Base-by-base conservation (phyloP, 208 protist genomes). In the Wallacemonas sp. region DNA sequence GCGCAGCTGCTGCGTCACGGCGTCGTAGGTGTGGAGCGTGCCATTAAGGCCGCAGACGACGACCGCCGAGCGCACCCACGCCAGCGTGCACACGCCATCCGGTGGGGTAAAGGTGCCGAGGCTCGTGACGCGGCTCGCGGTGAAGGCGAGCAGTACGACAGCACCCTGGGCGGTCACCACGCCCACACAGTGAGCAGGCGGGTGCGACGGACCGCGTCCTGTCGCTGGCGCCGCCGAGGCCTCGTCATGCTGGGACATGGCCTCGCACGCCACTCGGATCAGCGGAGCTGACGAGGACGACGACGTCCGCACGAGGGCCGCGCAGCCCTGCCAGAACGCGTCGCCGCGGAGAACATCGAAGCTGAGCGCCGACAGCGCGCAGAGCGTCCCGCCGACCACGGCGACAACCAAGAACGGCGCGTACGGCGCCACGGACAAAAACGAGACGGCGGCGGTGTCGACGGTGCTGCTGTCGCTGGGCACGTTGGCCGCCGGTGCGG, bases 371-470 rank as follows among this genome's bases (percentile, higher is more conserved):
- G 52, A 59, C 31, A 59, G 52, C 28, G 52, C 52, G 5, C 29
- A 12, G 29, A 59, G 22, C 4, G 52, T 18, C 4, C 52, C 52
- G 31, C 62, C 62, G 12, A 41, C 46, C 26, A 39, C 36, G 33
- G 33, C 62, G 31, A 44, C 62, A 4, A 59, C 31, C 52, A 59
- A 31, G 31, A 59, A 59, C 18, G 52, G 52, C 14, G 52, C n/a
- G 22, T 33, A 59, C 4, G 52, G 52, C 3, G 32, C 49, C 4
- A 38, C 62, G 36, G 39, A 67, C 31, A 45, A 50, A 16, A 57
- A 50, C 26, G 42, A 54, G 31, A 55, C 23, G 18, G 45, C n/a
- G 3, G 46, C 10, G 18, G 38, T 14, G 8, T 3, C 59, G 26
- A n/a, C 14, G 16, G 57, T n/a, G 2, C n/a, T 25, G 20, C 10